Conservation (phyloP, 2,329 filamentous ascomycete species). For the Nannizziopsis barbatae region DNA sequence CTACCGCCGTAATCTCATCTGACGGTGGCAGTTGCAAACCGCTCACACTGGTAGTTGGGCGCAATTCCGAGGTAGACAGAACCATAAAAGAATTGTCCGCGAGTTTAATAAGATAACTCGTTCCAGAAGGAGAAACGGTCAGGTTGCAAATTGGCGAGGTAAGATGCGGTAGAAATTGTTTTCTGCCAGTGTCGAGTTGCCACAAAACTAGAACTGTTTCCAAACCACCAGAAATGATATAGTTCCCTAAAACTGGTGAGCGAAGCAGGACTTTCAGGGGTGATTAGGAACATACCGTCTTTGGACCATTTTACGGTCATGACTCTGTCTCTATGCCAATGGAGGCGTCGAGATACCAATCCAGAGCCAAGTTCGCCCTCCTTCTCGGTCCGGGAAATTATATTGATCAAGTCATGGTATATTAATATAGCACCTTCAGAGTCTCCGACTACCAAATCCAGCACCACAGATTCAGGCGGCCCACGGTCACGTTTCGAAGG, state of each 20-base stretch:
- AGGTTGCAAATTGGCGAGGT: slow-evolving; percentile 75
- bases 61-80: slow-evolving; percentile 77
- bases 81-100: slow-evolving; percentile 90
- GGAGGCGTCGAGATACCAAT: slow-evolving; percentile 53
- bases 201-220: slow-evolving; percentile 85
- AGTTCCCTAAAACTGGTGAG: slow-evolving; percentile 53
- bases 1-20: neutral
- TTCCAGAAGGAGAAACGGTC: slow-evolving; percentile 65
- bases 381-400: slow-evolving; percentile 40
- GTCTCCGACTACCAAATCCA: slow-evolving; percentile 72
- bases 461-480: slow-evolving; percentile 21
- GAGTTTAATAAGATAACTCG: slow-evolving; percentile 72
- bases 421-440: slow-evolving; percentile 64
- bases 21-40: slow-evolving; percentile 55
- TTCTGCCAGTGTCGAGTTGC: slow-evolving; percentile 79
- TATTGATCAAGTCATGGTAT: slow-evolving; percentile 62
- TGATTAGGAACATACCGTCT: slow-evolving; percentile 53
- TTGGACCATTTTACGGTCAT: slow-evolving; percentile 80
- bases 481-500: slow-evolving; percentile 14
- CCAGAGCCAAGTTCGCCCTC: slow-evolving; percentile 33
- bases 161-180: slow-evolving; percentile 80
- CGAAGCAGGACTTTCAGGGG: neutral
- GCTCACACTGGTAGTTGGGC: slow-evolving; percentile 70
- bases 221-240: slow-evolving; percentile 81
- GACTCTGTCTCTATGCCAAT: slow-evolving; percentile 85